Conservation (phyloP, 2,329 filamentous ascomycete species). For the Hymenoscyphus salicellus region DNA sequence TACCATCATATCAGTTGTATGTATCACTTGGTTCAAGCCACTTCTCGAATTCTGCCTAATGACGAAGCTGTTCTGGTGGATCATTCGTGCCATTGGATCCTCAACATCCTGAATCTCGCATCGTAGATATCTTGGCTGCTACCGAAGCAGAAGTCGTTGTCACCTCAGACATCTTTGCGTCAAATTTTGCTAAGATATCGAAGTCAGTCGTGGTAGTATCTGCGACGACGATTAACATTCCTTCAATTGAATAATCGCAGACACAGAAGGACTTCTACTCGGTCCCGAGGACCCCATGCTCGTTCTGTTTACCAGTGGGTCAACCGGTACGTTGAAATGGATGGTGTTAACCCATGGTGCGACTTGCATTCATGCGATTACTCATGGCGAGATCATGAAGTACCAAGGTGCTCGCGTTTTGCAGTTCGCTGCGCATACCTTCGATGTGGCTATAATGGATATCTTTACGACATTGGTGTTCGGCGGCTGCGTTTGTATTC, state of each 20-base stretch:
- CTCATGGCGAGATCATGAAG: conserved; percentile 8
- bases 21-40: not conserved
- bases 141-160: not conserved
- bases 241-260: not conserved
- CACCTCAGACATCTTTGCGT: not conserved
- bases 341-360: conserved; percentile 18
- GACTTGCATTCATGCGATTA: conserved; percentile 8
- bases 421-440: conserved; percentile 26
- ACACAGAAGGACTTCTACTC: not conserved
- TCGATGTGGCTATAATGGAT: conserved; percentile 24
- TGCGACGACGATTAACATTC: not conserved
- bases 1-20: not conserved
- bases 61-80: conserved; percentile 16
- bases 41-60: not conserved
- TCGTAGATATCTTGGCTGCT: conserved; percentile 3
- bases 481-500: conserved; percentile 27
- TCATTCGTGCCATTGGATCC: conserved; percentile 34
- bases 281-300: not conserved
- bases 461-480: conserved; percentile 21
- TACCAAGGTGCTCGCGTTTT: conserved; percentile 17
- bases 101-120: conserved; percentile 27
- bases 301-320: conserved; percentile 13
- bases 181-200: not conserved
- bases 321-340: conserved; percentile 29
- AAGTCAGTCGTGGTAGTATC: not conserved